phyloP scores from a whole-genome alignment of 73 alveolate genomes.

The Tetrahymena borealis region DNA sequence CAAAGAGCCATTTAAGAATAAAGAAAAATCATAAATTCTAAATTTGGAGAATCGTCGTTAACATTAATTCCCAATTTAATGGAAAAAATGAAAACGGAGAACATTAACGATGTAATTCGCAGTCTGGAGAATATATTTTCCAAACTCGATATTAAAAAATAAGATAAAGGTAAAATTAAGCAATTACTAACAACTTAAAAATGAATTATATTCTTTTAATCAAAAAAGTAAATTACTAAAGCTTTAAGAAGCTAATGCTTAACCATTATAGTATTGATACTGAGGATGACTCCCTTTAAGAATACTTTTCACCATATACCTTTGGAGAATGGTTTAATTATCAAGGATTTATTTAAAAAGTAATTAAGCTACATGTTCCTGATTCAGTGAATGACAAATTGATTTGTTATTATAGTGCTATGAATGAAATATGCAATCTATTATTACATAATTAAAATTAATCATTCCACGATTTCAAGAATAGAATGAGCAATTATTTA shows the following conservation, averaged over 20 bases:
- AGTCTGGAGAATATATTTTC: not conserved
- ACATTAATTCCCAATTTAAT: not conserved
- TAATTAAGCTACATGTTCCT: not conserved
- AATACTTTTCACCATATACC: not conserved
- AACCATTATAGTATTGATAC: not conserved
- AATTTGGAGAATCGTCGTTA: not conserved
- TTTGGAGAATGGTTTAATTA: not conserved
- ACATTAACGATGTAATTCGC: not conserved
- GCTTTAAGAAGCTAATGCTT: not conserved
- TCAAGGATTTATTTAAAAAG: not conserved
- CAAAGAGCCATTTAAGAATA: not conserved
- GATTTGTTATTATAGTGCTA: not conserved
- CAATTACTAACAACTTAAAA: not conserved
- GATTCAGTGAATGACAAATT: not conserved
- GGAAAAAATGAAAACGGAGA: not conserved
- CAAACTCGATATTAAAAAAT: not conserved
- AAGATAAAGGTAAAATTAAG: not conserved
- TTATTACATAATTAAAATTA: not conserved
- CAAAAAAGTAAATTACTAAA: not conserved
- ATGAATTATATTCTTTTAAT: no score
- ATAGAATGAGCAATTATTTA: not conserved
- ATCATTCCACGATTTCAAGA: not conserved
- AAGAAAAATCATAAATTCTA: not conserved
- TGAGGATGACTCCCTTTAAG: not conserved
- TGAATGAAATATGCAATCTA: not conserved